Base-by-base conservation (phyloP, 2,329 filamentous ascomycete species). In the Cryphonectria carpinicola region DNA sequence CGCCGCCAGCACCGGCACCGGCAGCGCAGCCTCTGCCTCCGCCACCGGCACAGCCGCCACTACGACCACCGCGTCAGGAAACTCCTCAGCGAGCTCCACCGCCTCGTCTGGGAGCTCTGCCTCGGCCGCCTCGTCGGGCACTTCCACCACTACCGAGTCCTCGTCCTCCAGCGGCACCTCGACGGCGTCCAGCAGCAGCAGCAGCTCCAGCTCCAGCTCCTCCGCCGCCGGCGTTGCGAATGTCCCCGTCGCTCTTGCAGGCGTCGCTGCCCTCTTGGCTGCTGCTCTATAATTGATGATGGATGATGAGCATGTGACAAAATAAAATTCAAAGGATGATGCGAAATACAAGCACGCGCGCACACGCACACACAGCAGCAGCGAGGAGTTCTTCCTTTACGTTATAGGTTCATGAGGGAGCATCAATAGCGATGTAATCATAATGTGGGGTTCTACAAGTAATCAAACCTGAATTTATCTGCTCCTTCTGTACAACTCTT, bases 131-230 rank as follows among this genome's bases (percentile, higher is more conserved):
- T 58, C 65, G 17, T 39, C 65, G 17, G 41, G 28, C 52, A 32
- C 46, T n/a, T 32, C 65, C n/a, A 41, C 65, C 49, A 14, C 65
- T 1, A 3, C 35, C 65, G 39, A 32, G 8, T 43, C 35, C 39
- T 61, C 54, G 8, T 43, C 52, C 35, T 25, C 56, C 17, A 61
- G 52, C 54, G 52, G 54, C 25, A 43, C 54, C 39, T 25, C 66
- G 41, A 41, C 41, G 8, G 37, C 66, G 14, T 67, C 66, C 19
- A 67, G 65, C 37, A 58, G 46, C 37, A 58, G 46, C 28, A 66
- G 64, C 39, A 60, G 49, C 49, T 66, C 65, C n/a, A 61, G 61
- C 39, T 64, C 66, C 7, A 58, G 66, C 66, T 46, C 66, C 19
- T 67, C 66, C 43, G 66, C 56, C 35, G 66, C 54, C n/a, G 66